Conservation (phyloP, 768 basidiomycete species). For the Xerocomus potaroensis region DNA sequence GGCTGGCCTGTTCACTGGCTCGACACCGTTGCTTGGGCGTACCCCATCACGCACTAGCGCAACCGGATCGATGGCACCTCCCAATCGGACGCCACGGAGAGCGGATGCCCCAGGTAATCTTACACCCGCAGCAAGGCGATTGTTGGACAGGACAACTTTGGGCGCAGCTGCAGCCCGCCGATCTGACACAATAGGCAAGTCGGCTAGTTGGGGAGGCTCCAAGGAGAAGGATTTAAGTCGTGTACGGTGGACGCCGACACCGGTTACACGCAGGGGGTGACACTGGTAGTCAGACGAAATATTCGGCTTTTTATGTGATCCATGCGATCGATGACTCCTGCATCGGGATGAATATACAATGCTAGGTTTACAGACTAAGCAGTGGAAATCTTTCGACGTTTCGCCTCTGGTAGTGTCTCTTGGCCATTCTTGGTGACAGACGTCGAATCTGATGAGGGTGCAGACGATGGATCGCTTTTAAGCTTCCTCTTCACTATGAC, state of each 20-base stretch:
- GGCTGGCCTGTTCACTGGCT: conserved; percentile 55
- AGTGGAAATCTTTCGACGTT: conserved; percentile 53
- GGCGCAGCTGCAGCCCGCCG: conserved; percentile 59
- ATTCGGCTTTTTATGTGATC: conserved; percentile 1
- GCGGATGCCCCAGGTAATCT: conserved; percentile 68
- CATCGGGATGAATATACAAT: conserved; percentile 11
- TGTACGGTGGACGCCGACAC: conserved; percentile 80
- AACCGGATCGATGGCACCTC: conserved; percentile 65
- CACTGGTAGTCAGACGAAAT: too few species aligned
- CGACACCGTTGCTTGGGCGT: conserved; percentile 24
- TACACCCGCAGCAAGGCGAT: conserved; percentile 79
- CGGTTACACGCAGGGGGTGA: conserved; percentile 35
- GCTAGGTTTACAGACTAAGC: conserved; percentile 19
- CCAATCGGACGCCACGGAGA: conserved; percentile 72
- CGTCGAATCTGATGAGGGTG: conserved; percentile 15
- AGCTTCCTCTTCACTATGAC: conserved; percentile 76
- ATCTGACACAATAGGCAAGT: conserved; percentile 62
- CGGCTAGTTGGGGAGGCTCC: conserved; percentile 52
- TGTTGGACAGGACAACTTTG: conserved; percentile 71
- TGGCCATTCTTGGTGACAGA: conserved; percentile 18
- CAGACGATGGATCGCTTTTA: conserved; percentile 34
- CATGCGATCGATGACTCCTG: conserved; percentile 6
- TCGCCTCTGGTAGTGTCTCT: conserved; percentile 41
- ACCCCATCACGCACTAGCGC: conserved; percentile 36
- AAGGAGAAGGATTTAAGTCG: conserved; percentile 61